phyloP scores from a whole-genome alignment of 108 stramenopile genomes.

The Fistulifera solaris region DNA sequence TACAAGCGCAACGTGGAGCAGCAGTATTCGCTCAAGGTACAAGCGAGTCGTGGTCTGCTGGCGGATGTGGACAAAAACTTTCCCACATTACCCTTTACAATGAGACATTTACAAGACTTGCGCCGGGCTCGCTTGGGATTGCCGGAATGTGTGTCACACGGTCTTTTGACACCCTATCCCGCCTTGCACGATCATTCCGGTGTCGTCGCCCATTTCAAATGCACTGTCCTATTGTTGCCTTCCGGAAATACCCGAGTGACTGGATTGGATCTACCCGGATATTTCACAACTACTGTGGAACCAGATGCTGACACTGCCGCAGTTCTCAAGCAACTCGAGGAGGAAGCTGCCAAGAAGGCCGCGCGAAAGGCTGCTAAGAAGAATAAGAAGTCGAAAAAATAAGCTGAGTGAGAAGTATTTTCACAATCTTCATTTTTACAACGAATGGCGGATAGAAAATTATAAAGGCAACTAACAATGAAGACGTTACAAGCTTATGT shows the following conservation, averaged over 20 bases:
- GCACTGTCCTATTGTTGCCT: slow-evolving; percentile 91
- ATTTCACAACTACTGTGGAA: slow-evolving; percentile 80
- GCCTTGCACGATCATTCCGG: slow-evolving; percentile 84
- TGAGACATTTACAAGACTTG: slow-evolving; percentile 93
- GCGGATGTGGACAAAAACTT: slow-evolving; percentile 89
- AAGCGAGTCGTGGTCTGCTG: slow-evolving; percentile 80
- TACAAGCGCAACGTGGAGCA: slow-evolving; percentile 95
- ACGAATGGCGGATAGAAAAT: no score
- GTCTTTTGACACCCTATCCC: slow-evolving; percentile 90
- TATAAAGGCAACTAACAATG: no score
- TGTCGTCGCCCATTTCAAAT: slow-evolving; percentile 94
- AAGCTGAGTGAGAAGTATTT: no score
- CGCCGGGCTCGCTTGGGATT: slow-evolving; percentile 90
- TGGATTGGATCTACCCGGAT: slow-evolving; percentile 66
- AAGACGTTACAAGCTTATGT: no score
- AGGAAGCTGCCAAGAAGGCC: slow-evolving; percentile 72
- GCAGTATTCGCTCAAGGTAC: slow-evolving; percentile 94
- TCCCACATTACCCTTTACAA: slow-evolving; percentile 95
- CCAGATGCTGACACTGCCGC: slow-evolving; percentile 80
- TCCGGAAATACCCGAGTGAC: slow-evolving; percentile 88
- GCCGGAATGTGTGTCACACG: slow-evolving; percentile 87
- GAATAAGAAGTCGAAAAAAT: slow-evolving; percentile 44
- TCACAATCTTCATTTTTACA: no score
- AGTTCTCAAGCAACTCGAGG: slow-evolving; percentile 60
- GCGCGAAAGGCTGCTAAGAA: slow-evolving; percentile 80